Percentiles rank a stretch among this genome's conserved stretches.
phyloP scores from a whole-genome alignment of 2,329 filamentous ascomycete species.

The Sclerotinia minor region DNA sequence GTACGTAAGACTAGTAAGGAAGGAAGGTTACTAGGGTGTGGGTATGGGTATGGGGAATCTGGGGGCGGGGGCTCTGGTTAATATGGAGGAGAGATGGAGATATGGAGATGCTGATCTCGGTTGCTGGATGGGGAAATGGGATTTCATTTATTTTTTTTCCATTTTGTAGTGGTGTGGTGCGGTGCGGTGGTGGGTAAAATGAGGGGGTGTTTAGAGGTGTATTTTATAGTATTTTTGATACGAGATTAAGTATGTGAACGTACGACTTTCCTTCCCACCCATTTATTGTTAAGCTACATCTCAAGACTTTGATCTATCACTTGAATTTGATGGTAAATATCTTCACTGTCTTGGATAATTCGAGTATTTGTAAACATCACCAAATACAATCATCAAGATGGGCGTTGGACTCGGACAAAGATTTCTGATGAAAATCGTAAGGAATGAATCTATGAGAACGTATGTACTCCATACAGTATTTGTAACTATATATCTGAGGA shows the following conservation, averaged over 20 bases:
- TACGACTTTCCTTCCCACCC: background rate
- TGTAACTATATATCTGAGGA: background rate
- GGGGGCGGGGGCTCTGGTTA: constrained; percentile 5
- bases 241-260: background rate
- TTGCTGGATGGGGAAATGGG: constrained; percentile 9
- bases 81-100: background rate
- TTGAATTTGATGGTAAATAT: background rate
- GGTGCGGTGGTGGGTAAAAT: too few relatives aligned
- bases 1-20: too few relatives aligned
- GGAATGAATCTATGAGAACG: constrained; percentile 69
- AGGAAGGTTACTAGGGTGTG: background rate
- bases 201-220: background rate
- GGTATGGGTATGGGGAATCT: constrained; percentile 1
- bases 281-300: background rate
- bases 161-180: too few relatives aligned
- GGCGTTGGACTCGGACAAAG: constrained; percentile 7
- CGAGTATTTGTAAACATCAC: background rate
- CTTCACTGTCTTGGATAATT: background rate
- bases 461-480: constrained; percentile 26
- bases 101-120: background rate
- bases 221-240: background rate
- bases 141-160: background rate
- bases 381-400: background rate
- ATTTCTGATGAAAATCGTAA: constrained; percentile 33
- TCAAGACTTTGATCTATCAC: background rate